phyloP scores from a whole-genome alignment of 129 eudicot genomes.

The Glebionis coronaria region DNA sequence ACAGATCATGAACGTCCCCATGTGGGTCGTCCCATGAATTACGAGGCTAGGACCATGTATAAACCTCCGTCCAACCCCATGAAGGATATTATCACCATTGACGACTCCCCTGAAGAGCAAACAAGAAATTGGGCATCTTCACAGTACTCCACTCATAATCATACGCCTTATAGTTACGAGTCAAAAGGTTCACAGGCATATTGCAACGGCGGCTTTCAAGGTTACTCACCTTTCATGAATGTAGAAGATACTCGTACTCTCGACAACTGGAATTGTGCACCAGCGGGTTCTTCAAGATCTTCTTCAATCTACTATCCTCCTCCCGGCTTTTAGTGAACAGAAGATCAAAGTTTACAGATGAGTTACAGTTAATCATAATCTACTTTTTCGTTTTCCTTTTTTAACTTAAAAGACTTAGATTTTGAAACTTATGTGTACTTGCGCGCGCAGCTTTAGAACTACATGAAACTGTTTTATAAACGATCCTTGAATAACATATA shows the following conservation, averaged over 20 bases:
- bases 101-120: constrained; percentile 26
- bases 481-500: background rate
- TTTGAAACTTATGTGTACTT: constrained; percentile 1
- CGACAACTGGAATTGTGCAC: background rate
- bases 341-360: constrained; percentile 8
- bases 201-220: background rate
- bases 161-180: background rate
- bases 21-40: constrained; percentile 16
- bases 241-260: background rate
- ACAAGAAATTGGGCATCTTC: background rate
- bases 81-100: constrained; percentile 14
- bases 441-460: background rate
- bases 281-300: background rate
- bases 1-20: background rate
- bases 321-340: background rate
- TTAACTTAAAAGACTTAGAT: background rate
- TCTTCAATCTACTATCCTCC: constrained; percentile 6
- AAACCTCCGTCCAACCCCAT: constrained; percentile 12
- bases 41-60: constrained; percentile 13
- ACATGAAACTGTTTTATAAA: constrained; percentile 17
- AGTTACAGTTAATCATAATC: background rate
- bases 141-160: background rate
- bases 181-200: background rate
- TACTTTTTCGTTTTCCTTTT: constrained; percentile 7
- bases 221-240: background rate